phyloP scores from a whole-genome alignment of 768 basidiomycete species.

The Pleurotus ostreatus region DNA sequence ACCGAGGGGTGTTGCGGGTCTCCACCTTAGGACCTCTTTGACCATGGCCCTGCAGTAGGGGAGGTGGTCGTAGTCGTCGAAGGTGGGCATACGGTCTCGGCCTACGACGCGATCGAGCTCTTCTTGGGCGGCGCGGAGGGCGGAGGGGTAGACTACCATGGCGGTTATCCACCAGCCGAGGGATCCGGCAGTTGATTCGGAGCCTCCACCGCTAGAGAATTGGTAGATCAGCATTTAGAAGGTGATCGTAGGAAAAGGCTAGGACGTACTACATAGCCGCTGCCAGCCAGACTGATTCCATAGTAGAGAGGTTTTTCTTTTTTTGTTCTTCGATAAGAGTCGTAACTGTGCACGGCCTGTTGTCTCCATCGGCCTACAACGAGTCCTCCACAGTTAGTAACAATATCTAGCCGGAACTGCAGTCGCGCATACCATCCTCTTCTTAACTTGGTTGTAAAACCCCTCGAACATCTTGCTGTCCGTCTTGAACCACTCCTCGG shows the following conservation, averaged over 20 bases:
- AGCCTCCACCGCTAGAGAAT: background rate
- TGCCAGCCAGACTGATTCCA: constrained; percentile 5
- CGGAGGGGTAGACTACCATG: background rate
- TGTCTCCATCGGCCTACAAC: constrained; percentile 1
- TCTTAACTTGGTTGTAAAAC: constrained; percentile 10
- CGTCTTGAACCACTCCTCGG: constrained; percentile 13
- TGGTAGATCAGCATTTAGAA: background rate
- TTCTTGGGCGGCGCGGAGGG: background rate
- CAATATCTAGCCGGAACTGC: background rate
- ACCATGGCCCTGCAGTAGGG: constrained; percentile 9
- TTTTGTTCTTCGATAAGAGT: constrained; percentile 8
- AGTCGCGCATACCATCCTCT: background rate
- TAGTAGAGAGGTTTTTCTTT: constrained; percentile 4
- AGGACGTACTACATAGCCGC: constrained; percentile 6
- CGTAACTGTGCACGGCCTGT: background rate
- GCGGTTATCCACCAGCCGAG: background rate
- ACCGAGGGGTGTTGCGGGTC: constrained; percentile 16
- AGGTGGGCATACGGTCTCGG: background rate
- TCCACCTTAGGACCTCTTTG: constrained; percentile 9
- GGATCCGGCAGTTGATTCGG: background rate
- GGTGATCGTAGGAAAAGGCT: background rate
- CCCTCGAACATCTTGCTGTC: constrained; percentile 10
- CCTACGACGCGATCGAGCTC: constrained; percentile 6
- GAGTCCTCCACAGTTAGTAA: background rate
- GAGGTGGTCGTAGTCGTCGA: constrained; percentile 4